Percentiles rank a stretch among this genome's conserved stretches.
These are phyloP conservation scores for Pelargonium nanum DNA, from an alignment of 345 rosid species.

Conservation along the genomic window DNA sequence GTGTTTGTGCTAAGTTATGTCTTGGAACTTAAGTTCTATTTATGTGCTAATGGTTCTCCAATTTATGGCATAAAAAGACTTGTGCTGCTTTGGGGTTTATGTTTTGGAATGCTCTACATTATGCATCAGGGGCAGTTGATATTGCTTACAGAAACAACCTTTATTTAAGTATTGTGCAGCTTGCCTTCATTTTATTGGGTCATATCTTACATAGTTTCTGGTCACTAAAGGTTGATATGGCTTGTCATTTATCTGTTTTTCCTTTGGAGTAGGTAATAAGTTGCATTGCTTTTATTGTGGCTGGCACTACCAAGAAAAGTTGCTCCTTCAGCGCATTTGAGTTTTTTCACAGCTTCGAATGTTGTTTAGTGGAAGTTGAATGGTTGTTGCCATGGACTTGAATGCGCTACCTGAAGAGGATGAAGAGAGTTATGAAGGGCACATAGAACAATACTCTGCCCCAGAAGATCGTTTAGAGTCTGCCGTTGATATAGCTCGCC, in stretches of 20 bases:
- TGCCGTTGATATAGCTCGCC: constrained; percentile 30
- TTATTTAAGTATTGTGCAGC: neutral
- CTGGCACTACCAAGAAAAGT: neutral
- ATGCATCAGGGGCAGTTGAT: neutral
- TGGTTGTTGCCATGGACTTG: constrained; percentile 38
- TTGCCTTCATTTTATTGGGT: neutral
- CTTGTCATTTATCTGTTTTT: neutral
- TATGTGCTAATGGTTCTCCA: neutral
- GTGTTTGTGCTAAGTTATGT: neutral
- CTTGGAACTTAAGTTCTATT: neutral
- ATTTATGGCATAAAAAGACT: neutral
- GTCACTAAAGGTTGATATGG: neutral
- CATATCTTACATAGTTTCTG: neutral
- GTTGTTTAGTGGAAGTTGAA: constrained; percentile 18
- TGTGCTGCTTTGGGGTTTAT: neutral
- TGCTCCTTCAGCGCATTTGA: neutral
- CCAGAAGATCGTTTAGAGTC: constrained; percentile 23
- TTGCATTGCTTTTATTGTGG: neutral
- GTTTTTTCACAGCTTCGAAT: constrained; percentile 4
- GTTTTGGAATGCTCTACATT: neutral
- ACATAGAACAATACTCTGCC: constrained; percentile 13
- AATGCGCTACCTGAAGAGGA: constrained; percentile 44
- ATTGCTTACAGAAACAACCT: neutral
- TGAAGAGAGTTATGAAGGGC: constrained; percentile 32
- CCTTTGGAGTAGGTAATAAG: neutral